These are phyloP conservation scores for Gentiana dahurica DNA, from an alignment of 257 asterid genomes.

Conservation along the genomic window DNA sequence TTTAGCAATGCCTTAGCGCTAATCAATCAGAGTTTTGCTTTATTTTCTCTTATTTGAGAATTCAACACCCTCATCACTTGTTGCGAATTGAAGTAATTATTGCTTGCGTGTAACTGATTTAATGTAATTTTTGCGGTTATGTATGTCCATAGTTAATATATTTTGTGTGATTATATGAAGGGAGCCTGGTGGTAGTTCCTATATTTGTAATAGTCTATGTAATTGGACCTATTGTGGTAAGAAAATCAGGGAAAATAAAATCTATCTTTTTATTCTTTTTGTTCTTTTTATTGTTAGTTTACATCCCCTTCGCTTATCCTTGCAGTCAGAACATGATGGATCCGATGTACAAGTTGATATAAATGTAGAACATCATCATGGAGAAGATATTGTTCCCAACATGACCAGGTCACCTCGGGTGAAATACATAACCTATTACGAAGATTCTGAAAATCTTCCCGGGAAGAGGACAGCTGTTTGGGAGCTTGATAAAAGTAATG, in stretches of 20 bases:
- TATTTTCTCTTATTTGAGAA: too few species aligned
- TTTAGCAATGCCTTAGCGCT: too few species aligned
- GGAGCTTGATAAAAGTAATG: conserved; percentile 92
- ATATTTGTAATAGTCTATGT: background rate
- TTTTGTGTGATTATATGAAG: too few species aligned
- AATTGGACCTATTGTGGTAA: background rate
- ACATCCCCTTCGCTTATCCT: conserved; percentile 10
- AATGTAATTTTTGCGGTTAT: too few species aligned
- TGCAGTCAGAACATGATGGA: conserved; percentile 96
- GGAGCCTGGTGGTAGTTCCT: too few species aligned
- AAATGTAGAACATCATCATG: conserved; percentile 69
- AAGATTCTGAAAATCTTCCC: conserved; percentile 90
- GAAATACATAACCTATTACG: conserved; percentile 93
- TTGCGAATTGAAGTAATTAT: too few species aligned
- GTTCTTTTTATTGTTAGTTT: background rate
- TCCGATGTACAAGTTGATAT: conserved; percentile 78
- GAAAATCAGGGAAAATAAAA: background rate
- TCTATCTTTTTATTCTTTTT: background rate
- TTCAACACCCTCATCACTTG: too few species aligned
- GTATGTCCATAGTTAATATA: too few species aligned
- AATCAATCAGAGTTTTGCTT: too few species aligned
- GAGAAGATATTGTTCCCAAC: conserved; percentile 68
- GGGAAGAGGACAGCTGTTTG: conserved; percentile 97
- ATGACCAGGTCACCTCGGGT: conserved; percentile 82
- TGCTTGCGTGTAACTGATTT: too few species aligned